A percentile compares a stretch with the other conserved stretches of the same genome.
These are phyloP conservation scores for Trichosporon sp. DNA, from an alignment of 1,284 basidiomycete genomes.

Conservation along the genomic window DNA sequence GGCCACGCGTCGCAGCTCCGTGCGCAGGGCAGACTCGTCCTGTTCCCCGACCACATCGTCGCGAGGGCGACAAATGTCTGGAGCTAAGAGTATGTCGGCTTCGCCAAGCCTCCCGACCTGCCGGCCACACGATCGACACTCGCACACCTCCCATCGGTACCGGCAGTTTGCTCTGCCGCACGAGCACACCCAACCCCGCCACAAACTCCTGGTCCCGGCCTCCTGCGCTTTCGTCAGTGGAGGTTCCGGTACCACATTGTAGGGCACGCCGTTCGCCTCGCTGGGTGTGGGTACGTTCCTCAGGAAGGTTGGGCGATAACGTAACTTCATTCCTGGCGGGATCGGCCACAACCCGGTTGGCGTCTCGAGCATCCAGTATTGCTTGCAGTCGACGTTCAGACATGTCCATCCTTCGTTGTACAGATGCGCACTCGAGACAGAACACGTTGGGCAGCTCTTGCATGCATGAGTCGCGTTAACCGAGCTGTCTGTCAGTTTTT, in stretches of 20 bases:
- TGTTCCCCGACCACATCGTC: conserved; percentile 13
- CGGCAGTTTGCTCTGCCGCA: conserved; percentile 45
- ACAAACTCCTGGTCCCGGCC: conserved; percentile 13
- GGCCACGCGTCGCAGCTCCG: conserved; percentile 2
- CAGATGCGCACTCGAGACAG: conserved; percentile 16
- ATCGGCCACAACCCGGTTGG: conserved; percentile 27
- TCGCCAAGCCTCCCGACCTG: conserved; percentile 2
- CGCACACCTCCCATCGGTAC: conserved; percentile 41
- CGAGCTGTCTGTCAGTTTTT: background rate
- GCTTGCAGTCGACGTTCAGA: conserved; percentile 25
- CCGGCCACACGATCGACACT: conserved; percentile 17
- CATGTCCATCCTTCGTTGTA: conserved; percentile 40
- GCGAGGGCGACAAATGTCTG: background rate
- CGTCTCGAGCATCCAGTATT: conserved; percentile 37
- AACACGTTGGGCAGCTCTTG: conserved; percentile 23
- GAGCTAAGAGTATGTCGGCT: conserved; percentile 11
- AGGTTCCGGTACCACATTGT: conserved; percentile 30
- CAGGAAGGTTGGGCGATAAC: conserved; percentile 27
- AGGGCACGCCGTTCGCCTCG: conserved; percentile 18
- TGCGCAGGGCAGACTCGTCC: background rate
- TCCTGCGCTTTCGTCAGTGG: conserved; percentile 4
- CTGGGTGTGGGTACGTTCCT: conserved; percentile 12
- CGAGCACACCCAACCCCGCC: conserved; percentile 42
- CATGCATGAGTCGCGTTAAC: background rate
- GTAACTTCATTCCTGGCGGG: conserved; percentile 29